Percentiles rank a stretch among this genome's conserved stretches.
Conservation (phyloP, 2,329 filamentous ascomycete genomes). For the Fusarium sp. region DNA sequence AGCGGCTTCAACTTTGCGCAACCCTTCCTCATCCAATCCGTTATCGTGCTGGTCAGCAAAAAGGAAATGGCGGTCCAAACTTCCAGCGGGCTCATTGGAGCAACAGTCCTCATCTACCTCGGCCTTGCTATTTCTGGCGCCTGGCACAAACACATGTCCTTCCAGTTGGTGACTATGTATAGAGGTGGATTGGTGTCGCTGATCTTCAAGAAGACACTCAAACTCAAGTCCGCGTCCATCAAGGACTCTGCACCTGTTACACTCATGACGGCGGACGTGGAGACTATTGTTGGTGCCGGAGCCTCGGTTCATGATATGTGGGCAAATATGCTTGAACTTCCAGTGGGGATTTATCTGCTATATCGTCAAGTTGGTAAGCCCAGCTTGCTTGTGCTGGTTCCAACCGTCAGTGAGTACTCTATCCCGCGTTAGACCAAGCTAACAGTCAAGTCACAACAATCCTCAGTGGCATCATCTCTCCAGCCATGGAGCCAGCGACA, state of each 20-base stretch:
- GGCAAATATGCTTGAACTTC: constrained; percentile 51
- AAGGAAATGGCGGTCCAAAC: constrained; percentile 40
- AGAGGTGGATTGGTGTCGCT: constrained; percentile 52
- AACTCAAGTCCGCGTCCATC: constrained; percentile 42
- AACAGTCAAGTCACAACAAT: constrained; percentile 30
- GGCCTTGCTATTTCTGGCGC: constrained; percentile 51
- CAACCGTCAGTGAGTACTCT: constrained; percentile 38
- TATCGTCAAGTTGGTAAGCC: constrained; percentile 47
- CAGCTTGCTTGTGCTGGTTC: constrained; percentile 42
- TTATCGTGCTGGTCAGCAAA: constrained; percentile 45
- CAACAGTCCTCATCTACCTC: constrained; percentile 52
- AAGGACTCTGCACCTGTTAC: constrained; percentile 53
- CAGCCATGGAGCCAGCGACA: constrained; percentile 46
- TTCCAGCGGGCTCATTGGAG: constrained; percentile 53
- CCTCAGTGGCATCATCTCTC: constrained; percentile 31
- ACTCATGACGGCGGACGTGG: constrained; percentile 58
- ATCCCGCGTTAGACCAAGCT: neutral
- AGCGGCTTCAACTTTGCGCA: constrained; percentile 56
- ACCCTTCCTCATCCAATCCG: constrained; percentile 53
- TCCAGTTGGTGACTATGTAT: constrained; percentile 49
- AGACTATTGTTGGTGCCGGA: constrained; percentile 44
- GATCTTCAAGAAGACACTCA: constrained; percentile 59
- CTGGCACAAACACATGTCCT: constrained; percentile 49
- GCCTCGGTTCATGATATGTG: constrained; percentile 49
- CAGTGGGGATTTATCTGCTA: constrained; percentile 49